These are phyloP conservation scores for Polygonum aviculare DNA, from an alignment of 148 eudicot genomes.

Conservation along the genomic window DNA sequence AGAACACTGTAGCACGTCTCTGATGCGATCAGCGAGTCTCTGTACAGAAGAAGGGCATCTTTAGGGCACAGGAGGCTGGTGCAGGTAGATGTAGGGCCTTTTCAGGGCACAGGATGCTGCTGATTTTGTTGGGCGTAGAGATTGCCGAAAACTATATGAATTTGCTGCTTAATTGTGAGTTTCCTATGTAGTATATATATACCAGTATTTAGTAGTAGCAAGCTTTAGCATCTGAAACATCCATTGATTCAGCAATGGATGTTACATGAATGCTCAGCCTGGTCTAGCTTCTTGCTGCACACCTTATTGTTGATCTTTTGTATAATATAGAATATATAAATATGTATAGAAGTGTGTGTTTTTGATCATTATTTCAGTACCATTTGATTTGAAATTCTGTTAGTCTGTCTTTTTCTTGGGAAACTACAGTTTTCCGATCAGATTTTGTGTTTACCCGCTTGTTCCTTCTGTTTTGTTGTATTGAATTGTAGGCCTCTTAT, in stretches of 20 bases:
- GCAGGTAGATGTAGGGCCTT: not conserved
- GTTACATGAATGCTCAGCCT: not conserved
- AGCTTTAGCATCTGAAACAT: not conserved
- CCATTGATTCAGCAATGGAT: slow-evolving; percentile 6
- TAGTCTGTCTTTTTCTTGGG: not conserved
- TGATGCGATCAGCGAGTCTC: not conserved
- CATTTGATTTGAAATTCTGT: not conserved
- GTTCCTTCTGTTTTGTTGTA: not conserved
- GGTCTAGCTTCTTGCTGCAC: not conserved
- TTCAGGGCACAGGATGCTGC: not conserved
- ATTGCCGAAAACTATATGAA: not conserved
- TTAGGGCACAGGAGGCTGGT: not conserved
- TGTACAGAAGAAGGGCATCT: not conserved
- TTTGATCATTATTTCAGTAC: not conserved
- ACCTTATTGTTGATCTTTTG: not conserved
- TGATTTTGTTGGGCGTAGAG: slow-evolving; percentile 1
- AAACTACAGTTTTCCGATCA: not conserved
- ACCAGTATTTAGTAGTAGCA: not conserved
- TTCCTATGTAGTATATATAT: not conserved
- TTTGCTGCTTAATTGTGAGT: not conserved
- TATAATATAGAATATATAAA: not conserved
- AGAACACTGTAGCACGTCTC: not conserved
- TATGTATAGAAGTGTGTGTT: not conserved
- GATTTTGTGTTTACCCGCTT: too few species aligned
- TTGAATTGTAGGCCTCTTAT: not conserved